Base-by-base conservation (phyloP, 2,329 filamentous ascomycete genomes). In the Cryphonectria naterciae region DNA sequence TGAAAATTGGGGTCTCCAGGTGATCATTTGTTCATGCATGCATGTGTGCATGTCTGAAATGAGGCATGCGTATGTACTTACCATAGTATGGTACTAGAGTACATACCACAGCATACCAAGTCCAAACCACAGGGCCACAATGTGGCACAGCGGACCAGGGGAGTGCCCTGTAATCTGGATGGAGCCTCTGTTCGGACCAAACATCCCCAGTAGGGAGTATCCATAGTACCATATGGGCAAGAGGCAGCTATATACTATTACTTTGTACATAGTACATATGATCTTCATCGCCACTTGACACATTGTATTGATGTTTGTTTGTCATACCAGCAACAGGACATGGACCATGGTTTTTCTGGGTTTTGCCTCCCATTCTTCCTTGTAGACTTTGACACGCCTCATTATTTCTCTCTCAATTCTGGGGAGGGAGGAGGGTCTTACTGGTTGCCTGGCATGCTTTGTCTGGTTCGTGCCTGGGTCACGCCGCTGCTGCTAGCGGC, bases 251-350 rank as follows among this genome's bases (percentile, higher is more conserved):
- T 52, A 52, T 22, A 2, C 15, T 46, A 32, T 32, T 32, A 32
- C 32, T n/a, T n/a, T 32, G 32, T 32, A 32, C 32, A 32, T 32
- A 32, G 19, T 56, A 6, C 46, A 56, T 15, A 28, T 56, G 54
- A 58, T 58, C 54, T 58, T 58, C 54, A 58, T 58, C 28, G 54
- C 54, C 54, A 58, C 54, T 17, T 35, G 25, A 58, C 28, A 58
- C 25, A 56, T 54, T 13, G 49, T 17, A 28, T 25, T 28, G 11
- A 4, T 4, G 4, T 49, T 22, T 8, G 17, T 10, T n/a, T 49
- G 46, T 19, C 8, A 10, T 49, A 35, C 28, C 25, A 60, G 32
- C 25, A 60, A 17, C 56, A 35, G 17, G 25, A 25, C 28, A 28
- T 28, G 22, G 25, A 2, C 7, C 7, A 11, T 52, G 19, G 43